Percentiles rank a stretch among this genome's conserved stretches.
Evolutionary conservation across 208 protist genomes (phyloP).

Genomic region (Leishmania lainsoni): DNA sequence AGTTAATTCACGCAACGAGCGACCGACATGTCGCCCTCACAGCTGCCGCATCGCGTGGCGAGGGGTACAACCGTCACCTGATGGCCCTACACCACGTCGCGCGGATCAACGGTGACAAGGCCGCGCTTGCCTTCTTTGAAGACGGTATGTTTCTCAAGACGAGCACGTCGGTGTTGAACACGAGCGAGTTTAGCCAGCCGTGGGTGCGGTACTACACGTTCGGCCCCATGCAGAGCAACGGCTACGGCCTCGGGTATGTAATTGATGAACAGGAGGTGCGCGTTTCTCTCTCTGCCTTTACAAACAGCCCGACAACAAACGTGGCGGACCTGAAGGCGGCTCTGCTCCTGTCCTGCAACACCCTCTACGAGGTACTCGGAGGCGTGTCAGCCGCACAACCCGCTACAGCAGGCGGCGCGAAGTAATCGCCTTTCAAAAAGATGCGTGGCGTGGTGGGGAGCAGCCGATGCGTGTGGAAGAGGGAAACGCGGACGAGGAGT

Average conservation of each 20-base stretch:
- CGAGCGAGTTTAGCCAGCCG: constrained; percentile 67
- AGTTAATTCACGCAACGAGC: constrained; percentile 57
- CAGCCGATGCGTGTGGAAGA: background rate
- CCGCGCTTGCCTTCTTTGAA: constrained; percentile 81
- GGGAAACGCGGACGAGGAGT: background rate
- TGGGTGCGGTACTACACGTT: constrained; percentile 86
- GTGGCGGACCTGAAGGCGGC: constrained; percentile 54
- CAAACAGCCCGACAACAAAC: constrained; percentile 73
- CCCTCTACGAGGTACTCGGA: constrained; percentile 21
- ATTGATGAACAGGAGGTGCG: constrained; percentile 83
- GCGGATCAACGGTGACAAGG: constrained; percentile 55
- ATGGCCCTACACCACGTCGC: constrained; percentile 84
- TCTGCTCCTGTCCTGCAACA: constrained; percentile 24
- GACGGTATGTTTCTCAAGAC: constrained; percentile 66
- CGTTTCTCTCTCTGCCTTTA: constrained; percentile 87
- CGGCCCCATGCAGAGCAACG: constrained; percentile 83
- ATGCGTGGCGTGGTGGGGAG: background rate
- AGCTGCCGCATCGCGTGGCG: constrained; percentile 58
- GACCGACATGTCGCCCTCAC: constrained; percentile 53
- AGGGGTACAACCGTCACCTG: constrained; percentile 92
- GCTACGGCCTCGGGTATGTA: constrained; percentile 94
- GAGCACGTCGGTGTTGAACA: constrained; percentile 56
- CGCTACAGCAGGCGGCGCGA: background rate
- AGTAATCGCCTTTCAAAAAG: background rate
- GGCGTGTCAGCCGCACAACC: constrained; percentile 4